These are phyloP conservation scores for Populus nigra DNA, from an alignment of 345 rosid species.

Conservation along the genomic window DNA sequence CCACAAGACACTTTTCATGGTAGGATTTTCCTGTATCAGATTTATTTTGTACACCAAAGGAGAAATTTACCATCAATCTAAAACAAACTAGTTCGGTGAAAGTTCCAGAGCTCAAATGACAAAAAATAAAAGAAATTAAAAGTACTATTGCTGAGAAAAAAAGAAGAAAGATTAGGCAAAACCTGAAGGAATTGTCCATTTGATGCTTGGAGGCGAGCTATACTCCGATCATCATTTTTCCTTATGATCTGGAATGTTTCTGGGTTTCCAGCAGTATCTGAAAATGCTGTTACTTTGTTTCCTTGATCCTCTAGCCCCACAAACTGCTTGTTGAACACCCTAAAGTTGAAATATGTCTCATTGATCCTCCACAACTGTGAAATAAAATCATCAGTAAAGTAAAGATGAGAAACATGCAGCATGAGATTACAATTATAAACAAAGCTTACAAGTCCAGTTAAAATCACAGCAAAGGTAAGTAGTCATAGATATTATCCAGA, in stretches of 20 bases:
- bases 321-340: conserved; percentile 21
- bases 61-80: not conserved
- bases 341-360: conserved; percentile 25
- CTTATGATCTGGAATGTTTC: conserved; percentile 30
- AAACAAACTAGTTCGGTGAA: not conserved
- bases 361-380: conserved; percentile 36
- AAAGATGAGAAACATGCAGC: not conserved
- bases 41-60: not conserved
- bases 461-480: not conserved
- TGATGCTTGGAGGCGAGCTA: conserved; percentile 24
- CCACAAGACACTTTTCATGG: not conserved
- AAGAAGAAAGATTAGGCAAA: not conserved
- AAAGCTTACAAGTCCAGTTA: not conserved
- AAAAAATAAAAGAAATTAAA: too few relatives aligned
- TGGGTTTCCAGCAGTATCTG: not conserved
- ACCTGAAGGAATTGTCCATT: conserved; percentile 40
- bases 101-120: not conserved
- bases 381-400: not conserved
- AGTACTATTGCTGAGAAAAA: not conserved
- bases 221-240: conserved; percentile 10
- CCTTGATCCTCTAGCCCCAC: conserved; percentile 19
- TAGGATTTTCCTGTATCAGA: too few relatives aligned
- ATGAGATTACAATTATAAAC: not conserved
- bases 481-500: not conserved
- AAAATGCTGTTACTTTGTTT: conserved; percentile 17